Conservation (phyloP, 1,284 basidiomycete genomes). For the Moesziomyces parantarcticus region DNA sequence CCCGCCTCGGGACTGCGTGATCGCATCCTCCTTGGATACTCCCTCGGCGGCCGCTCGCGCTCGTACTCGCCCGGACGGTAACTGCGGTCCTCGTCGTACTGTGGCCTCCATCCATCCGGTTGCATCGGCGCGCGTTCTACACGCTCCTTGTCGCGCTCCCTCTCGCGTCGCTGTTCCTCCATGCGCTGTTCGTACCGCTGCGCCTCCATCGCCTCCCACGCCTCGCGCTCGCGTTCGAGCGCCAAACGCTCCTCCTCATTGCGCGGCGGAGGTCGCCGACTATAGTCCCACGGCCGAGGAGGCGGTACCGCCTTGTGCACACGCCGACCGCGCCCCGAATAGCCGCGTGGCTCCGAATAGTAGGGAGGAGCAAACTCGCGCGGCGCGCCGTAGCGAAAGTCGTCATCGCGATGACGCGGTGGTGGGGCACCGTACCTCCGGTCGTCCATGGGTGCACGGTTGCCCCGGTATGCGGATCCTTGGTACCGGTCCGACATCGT, state of each 20-base stretch:
- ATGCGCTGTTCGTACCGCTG: constrained; percentile 34
- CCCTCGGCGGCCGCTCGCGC: constrained; percentile 7
- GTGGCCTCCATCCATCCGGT: constrained; percentile 10
- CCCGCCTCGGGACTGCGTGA: constrained; percentile 28
- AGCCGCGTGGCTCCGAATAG: constrained; percentile 23
- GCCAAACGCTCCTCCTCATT: constrained; percentile 30
- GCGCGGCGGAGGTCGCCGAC: constrained; percentile 30
- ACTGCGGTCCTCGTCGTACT: constrained; percentile 5
- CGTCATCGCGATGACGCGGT: constrained; percentile 14
- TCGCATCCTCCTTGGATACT: constrained; percentile 12
- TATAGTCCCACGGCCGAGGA: constrained; percentile 42
- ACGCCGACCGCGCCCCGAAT: constrained; percentile 1
- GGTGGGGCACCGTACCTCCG: constrained; percentile 14
- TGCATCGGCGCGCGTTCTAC: constrained; percentile 2
- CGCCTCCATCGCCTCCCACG: constrained; percentile 40
- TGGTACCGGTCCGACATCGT: constrained; percentile 37
- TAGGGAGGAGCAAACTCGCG: constrained; percentile 25
- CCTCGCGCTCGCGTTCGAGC: constrained; percentile 32
- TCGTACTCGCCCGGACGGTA: constrained; percentile 15
- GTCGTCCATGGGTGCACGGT: constrained; percentile 19
- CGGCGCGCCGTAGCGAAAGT: constrained; percentile 13
- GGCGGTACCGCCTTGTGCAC: constrained; percentile 37
- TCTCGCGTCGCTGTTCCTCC: constrained; percentile 30
- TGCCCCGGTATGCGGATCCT: constrained; percentile 23
- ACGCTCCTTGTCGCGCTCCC: constrained; percentile 15